Conservation (phyloP, 2,329 filamentous ascomycete genomes). For the Hypoxylon sp. region DNA sequence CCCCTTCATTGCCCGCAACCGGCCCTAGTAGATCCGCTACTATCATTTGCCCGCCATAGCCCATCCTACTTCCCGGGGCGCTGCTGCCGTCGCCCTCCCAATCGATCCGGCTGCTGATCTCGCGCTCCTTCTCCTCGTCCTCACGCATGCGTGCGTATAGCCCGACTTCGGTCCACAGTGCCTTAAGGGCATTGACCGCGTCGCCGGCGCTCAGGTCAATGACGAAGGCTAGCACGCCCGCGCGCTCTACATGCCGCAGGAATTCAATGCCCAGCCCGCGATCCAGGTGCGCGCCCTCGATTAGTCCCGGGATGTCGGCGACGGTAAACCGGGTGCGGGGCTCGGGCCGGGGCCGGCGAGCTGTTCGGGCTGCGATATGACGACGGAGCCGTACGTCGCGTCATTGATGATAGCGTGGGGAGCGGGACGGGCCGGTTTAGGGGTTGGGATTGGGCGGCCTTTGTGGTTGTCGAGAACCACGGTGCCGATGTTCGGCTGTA, state of each 20-base stretch:
- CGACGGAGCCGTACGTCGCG: slow-evolving; percentile 51
- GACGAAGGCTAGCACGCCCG: slow-evolving; percentile 93
- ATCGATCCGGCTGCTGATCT: slow-evolving; percentile 70
- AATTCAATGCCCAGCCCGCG: slow-evolving; percentile 92
- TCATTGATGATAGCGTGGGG: slow-evolving; percentile 59
- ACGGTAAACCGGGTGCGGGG: slow-evolving; percentile 87
- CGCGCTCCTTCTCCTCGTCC: slow-evolving; percentile 77
- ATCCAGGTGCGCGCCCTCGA: slow-evolving; percentile 93
- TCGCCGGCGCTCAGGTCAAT: slow-evolving; percentile 86
- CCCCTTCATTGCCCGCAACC: slow-evolving; percentile 52
- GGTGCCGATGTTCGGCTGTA: slow-evolving; percentile 95
- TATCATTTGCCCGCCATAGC: slow-evolving; percentile 50
- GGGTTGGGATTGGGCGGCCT: slow-evolving; percentile 73
- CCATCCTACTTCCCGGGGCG: slow-evolving; percentile 30
- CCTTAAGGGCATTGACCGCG: slow-evolving; percentile 82
- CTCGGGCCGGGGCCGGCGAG: slow-evolving; percentile 38
- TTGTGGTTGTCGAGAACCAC: slow-evolving; percentile 91
- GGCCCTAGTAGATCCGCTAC: slow-evolving; percentile 48
- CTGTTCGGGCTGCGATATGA: slow-evolving; percentile 48
- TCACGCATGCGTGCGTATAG: slow-evolving; percentile 86
- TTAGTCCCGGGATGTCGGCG: slow-evolving; percentile 94
- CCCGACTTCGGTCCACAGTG: slow-evolving; percentile 91
- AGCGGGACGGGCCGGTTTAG: slow-evolving; percentile 50
- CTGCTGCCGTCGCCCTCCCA: slow-evolving; percentile 70
- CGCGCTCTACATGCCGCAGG: slow-evolving; percentile 93